phyloP scores from a whole-genome alignment of 306 rosid genomes.

The Astragalus glycyphyllos region DNA sequence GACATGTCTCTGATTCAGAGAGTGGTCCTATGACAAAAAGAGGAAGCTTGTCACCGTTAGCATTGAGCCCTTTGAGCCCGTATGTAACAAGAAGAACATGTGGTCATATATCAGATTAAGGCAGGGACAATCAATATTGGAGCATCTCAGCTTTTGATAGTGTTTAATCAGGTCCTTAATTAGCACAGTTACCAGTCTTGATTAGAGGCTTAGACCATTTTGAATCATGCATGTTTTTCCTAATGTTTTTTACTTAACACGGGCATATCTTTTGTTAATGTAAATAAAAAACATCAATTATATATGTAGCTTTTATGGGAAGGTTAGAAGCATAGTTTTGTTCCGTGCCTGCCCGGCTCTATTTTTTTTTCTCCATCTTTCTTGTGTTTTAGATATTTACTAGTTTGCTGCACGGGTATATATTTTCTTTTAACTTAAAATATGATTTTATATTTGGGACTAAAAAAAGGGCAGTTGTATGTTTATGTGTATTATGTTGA shows the following conservation, averaged over 20 bases:
- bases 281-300: not conserved
- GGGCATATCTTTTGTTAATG: not conserved
- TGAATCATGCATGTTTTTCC: constrained; percentile 17
- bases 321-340: constrained; percentile 36
- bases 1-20: constrained; percentile 22
- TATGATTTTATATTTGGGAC: too few species aligned
- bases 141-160: not conserved
- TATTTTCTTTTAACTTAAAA: too few species aligned
- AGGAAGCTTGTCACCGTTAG: constrained; percentile 46
- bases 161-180: not conserved
- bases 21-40: constrained; percentile 11
- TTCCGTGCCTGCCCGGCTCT: not conserved
- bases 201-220: constrained; percentile 38
- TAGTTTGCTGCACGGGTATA: constrained; percentile 25
- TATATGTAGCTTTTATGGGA: constrained; percentile 33
- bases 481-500: too few species aligned
- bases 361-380: constrained; percentile 2
- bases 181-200: constrained; percentile 34
- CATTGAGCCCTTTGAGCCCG: constrained; percentile 42
- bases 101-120: constrained; percentile 54
- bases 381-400: constrained; percentile 27
- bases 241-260: not conserved
- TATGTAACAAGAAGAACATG: constrained; percentile 13
- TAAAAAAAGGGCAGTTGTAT: too few species aligned
- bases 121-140: too few species aligned